These are phyloP conservation scores for Eragrostis curvula DNA, from an alignment of 176 grass and related monocot genomes.

Conservation along the genomic window DNA sequence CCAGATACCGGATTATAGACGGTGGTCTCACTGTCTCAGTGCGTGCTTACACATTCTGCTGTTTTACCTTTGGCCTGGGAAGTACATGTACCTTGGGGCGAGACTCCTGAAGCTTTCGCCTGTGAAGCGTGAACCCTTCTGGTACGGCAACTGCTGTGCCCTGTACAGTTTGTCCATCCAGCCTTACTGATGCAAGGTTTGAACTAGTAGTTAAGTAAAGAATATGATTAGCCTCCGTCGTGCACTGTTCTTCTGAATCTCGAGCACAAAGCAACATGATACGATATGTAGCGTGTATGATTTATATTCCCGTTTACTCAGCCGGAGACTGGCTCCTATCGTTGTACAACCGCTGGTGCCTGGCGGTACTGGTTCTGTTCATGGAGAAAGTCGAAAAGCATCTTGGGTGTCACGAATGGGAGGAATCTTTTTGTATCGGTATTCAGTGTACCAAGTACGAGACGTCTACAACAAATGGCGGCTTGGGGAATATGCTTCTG, in stretches of 20 bases:
- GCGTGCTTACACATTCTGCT: background rate
- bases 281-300: constrained; percentile 2
- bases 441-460: background rate
- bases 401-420: background rate
- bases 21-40: too few species aligned
- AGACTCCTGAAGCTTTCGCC: background rate
- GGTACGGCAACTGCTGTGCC: too few species aligned
- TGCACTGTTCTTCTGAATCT: background rate
- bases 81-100: background rate
- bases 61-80: background rate
- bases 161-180: background rate
- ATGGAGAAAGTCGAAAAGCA: constrained; percentile 15
- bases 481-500: background rate
- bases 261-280: background rate
- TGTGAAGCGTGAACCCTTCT: background rate
- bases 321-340: background rate
- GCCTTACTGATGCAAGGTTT: background rate
- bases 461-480: background rate
- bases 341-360: background rate
- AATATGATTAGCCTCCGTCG: background rate
- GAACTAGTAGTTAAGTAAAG: constrained; percentile 1
- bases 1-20: background rate
- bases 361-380: constrained; percentile 7
- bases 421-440: constrained; percentile 9
- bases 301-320: background rate